Evolutionary conservation across 2,329 filamentous ascomycete species (phyloP).

Genomic region (Cordyceps fumosorosea): DNA sequence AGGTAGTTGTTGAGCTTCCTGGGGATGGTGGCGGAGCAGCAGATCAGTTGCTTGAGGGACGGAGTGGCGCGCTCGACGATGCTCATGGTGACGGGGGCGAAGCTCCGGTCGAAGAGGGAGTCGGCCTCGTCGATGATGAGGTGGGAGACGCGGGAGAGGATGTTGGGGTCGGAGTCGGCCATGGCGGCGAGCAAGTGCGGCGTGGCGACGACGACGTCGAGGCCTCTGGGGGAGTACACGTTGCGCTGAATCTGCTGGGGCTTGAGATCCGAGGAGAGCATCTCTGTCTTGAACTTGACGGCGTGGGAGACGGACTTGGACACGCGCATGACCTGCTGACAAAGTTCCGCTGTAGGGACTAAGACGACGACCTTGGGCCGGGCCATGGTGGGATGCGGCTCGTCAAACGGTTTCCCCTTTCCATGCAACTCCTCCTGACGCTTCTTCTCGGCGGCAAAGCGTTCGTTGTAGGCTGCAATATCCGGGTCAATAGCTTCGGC

Average conservation of each 20-base stretch:
- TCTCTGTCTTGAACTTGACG: conserved; percentile 78
- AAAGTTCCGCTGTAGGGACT: conserved; percentile 87
- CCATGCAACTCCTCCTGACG: conserved; percentile 47
- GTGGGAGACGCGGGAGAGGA: conserved; percentile 85
- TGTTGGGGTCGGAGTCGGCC: conserved; percentile 80
- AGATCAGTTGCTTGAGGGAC: conserved; percentile 76
- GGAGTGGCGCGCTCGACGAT: conserved; percentile 78
- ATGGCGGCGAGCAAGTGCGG: conserved; percentile 87
- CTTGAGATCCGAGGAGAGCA: conserved; percentile 71
- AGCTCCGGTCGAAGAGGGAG: conserved; percentile 89
- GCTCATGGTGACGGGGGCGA: conserved; percentile 71
- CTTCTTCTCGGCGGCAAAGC: conserved; percentile 48
- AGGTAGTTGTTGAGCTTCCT: conserved; percentile 80
- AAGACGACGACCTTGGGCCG: conserved; percentile 79
- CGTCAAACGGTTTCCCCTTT: conserved; percentile 59
- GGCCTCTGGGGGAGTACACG: conserved; percentile 71
- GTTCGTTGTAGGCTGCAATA: conserved; percentile 50
- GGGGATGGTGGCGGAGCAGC: conserved; percentile 96
- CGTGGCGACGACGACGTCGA: conserved; percentile 82
- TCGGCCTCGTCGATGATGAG: conserved; percentile 93
- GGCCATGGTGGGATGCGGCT: conserved; percentile 66
- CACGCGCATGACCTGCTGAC: conserved; percentile 75
- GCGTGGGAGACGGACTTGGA: conserved; percentile 78
- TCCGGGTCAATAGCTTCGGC: conserved; percentile 57
- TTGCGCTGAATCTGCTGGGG: conserved; percentile 76